Base-by-base conservation (phyloP, 2,329 filamentous ascomycete species). In the Pseudocercospora fijiensis region DNA sequence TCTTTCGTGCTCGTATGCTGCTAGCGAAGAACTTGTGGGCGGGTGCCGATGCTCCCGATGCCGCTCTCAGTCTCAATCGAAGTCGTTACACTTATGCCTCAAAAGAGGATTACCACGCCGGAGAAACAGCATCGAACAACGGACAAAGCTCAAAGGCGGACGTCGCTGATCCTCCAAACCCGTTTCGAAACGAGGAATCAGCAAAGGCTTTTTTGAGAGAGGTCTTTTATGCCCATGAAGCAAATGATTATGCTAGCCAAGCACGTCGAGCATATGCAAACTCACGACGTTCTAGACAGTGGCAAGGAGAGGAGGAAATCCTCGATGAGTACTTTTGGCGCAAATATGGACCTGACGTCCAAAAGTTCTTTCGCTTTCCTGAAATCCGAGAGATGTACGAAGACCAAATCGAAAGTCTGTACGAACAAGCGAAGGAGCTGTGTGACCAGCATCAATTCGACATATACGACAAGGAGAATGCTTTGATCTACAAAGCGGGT, bases 401-500 rank as follows among this genome's bases (percentile, higher is more conserved):
- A 57, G 62, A 65, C 11, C 43, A 72, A 33, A 55, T 73, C 9
- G 62, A 68, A 11, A 63, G 56, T 13, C 45, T 74, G 61, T 64
- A 65, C 59, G 30, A 37, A 13, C 59, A 71, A 51, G 73, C 72
- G n/a, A 72, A 67, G 68, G 43, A 52, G 22, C 68, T 75, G 37
- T 72, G 70, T 55, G 74, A 76, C 57, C 60, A 67, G 51, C 49
- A 71, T 27, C 67, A 64, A 8, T 72, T 72, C 69, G 69, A 74
- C 56, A 27, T 76, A 9, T 67, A 67, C 52, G 69, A 71, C 56
- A 55, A 65, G 9, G 52, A 70, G 10, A 68, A 65, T 10, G 68
- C 60, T 3, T 33, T 74, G 62, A 41, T 76, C 28, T 74, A 74
- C 52, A 68, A 65, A 49, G 63, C 56, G 47, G 66, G 60, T 2